Evolutionary conservation across 495 filamentous ascomycete species (phyloP).

Genomic region (Penicillium fimorum): DNA sequence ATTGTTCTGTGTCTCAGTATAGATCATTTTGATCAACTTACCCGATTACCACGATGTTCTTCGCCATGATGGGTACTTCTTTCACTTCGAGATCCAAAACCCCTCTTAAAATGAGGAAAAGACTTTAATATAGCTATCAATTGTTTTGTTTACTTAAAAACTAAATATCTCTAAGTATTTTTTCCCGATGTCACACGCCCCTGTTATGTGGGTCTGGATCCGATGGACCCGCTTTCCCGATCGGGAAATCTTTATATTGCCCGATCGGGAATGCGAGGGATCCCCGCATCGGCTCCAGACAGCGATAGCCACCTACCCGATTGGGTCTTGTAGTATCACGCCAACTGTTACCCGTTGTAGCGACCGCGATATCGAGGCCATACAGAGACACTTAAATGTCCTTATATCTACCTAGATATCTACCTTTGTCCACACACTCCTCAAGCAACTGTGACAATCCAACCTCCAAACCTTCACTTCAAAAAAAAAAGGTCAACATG

Average conservation of each 20-base stretch:
- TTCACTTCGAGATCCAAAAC: not conserved
- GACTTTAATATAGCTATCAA: not conserved
- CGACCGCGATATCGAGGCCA: not conserved
- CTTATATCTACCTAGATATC: too few relatives aligned
- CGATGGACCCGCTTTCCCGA: not conserved
- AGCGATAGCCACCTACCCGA: not conserved
- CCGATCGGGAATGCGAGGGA: not conserved
- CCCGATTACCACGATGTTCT: not conserved
- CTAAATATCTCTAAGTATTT: too few relatives aligned
- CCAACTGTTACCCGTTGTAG: not conserved
- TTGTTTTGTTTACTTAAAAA: not conserved
- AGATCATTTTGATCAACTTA: not conserved
- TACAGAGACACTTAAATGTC: not conserved
- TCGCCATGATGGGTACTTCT: not conserved
- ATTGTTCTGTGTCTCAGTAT: too few relatives aligned
- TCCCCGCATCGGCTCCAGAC: not conserved
- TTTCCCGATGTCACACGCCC: too few relatives aligned
- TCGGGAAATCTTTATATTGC: not conserved
- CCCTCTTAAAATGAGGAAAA: too few relatives aligned
- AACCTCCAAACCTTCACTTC: not conserved
- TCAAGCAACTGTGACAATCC: not conserved
- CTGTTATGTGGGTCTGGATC: too few relatives aligned
- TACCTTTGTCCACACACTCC: not conserved
- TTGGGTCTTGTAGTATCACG: not conserved
- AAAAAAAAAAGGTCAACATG: conserved; percentile 17